Conservation (phyloP, 345 rosid genomes). For the Trapa bicornis region DNA sequence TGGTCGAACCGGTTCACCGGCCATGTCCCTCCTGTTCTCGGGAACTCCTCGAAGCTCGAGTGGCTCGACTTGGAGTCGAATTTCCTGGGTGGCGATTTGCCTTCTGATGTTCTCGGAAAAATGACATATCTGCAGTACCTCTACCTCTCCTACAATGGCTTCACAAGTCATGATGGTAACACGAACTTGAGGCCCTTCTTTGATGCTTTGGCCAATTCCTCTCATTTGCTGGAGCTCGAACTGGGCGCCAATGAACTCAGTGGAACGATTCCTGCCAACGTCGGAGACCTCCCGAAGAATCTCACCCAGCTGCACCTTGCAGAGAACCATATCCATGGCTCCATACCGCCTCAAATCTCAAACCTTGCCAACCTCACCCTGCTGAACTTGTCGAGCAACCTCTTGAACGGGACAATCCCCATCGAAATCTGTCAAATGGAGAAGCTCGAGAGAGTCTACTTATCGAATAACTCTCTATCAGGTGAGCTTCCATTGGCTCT, state of each 20-base stretch:
- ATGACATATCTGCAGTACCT: constrained; percentile 63
- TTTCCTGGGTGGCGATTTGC: constrained; percentile 56
- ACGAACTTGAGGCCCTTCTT: constrained; percentile 74
- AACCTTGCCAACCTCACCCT: constrained; percentile 63
- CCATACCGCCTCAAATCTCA: constrained; percentile 67
- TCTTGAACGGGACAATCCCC: constrained; percentile 62
- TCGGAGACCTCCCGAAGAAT: constrained; percentile 49
- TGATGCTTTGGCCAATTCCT: constrained; percentile 42
- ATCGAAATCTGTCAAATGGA: constrained; percentile 42
- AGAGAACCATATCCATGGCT: constrained; percentile 55
- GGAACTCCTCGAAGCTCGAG: constrained; percentile 52
- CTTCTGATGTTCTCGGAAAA: constrained; percentile 38
- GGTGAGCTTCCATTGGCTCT: constrained; percentile 65
- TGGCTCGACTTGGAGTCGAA: constrained; percentile 88
- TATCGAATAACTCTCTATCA: constrained; percentile 59
- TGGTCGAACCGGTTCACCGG: constrained; percentile 73
- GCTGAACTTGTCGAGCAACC: constrained; percentile 70
- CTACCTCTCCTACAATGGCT: constrained; percentile 66
- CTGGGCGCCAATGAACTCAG: constrained; percentile 64
- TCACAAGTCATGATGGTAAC: constrained; percentile 55
- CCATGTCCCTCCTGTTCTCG: constrained; percentile 39
- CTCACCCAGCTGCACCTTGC: constrained; percentile 67
- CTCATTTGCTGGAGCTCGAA: constrained; percentile 60
- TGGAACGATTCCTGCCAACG: constrained; percentile 49
- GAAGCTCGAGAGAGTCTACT: constrained; percentile 65